Evolutionary conservation across 2,329 filamentous ascomycete species (phyloP), one percentile per base, ranked within the genome.

Genomic region (Diaporthe citrichinensis): DNA sequence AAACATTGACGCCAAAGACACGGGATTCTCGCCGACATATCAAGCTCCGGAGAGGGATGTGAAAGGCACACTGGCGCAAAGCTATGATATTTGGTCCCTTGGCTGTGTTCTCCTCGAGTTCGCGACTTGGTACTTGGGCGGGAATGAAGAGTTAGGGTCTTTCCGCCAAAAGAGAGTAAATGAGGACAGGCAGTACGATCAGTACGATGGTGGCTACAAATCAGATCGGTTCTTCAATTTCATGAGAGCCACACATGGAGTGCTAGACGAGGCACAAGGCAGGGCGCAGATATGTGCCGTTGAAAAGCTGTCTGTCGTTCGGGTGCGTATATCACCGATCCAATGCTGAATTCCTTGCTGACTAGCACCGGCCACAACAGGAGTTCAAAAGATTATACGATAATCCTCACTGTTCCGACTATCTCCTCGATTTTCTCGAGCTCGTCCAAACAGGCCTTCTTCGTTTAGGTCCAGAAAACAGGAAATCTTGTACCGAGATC

Each of bases 21-120:
- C 2, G 51, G 46, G 46, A 3, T 58, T 58, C 4, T 55, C 67
- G 15, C 67, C 67, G 17, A 71, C 67, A 3, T 71, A 71, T 3
- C 41, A 20, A 39, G 67, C 67, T n/a, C 67, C 67, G 4, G 67
- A 71, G 51, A 36, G 41, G 8, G 67, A 71, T 14, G 39, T 57
- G 28, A 71, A 28, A n/a, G 46, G 39, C 17, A 41, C 17, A 8
- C n/a, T 51, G 3, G 20, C 67, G 4, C 67, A 51, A 44, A 55
- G 31, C 34, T 71, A 71, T 20, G 67, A 71, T 6, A 20, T 71
- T 1, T 71, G 67, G 67, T 71, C 67, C 5, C 46, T 71, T 20
- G 67, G 36, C 1, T 71, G 67, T n/a, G 49, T 71, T 9, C 67
- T 71, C 2, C 67, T 71, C 4, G 46, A 71, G 53, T 55, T 39